These are phyloP conservation scores for Isoetes taiwanensis DNA, from an alignment of 75 land plant species.

Conservation along the genomic window DNA sequence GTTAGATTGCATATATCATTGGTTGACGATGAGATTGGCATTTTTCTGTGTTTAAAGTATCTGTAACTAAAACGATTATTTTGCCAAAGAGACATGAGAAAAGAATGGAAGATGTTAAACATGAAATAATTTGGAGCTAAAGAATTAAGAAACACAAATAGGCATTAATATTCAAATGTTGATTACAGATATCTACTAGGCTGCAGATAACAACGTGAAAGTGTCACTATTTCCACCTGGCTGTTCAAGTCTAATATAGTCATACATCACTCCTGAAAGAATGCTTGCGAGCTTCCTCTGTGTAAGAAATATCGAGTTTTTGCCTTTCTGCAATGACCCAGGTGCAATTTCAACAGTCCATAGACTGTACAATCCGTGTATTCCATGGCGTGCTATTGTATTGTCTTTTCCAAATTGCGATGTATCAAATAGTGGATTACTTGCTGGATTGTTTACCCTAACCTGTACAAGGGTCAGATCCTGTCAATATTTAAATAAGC, in stretches of 20 bases:
- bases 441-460: slow-evolving; percentile 32
- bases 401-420: slow-evolving; percentile 48
- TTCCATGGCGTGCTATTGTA: slow-evolving; percentile 71
- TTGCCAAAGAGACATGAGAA: too few species aligned
- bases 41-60: too few species aligned
- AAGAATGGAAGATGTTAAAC: too few species aligned
- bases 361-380: slow-evolving; percentile 51
- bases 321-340: slow-evolving; percentile 23
- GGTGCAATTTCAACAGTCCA: slow-evolving; percentile 23
- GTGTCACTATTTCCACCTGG: too few species aligned
- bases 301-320: slow-evolving; percentile 46
- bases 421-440: slow-evolving; percentile 32
- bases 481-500: slow-evolving; percentile 1
- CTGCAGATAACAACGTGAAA: too few species aligned
- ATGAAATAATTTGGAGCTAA: too few species aligned
- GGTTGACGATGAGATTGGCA: too few species aligned
- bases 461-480: slow-evolving; percentile 20
- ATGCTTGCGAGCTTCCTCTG: slow-evolving; percentile 36
- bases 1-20: too few species aligned
- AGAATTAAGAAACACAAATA: too few species aligned
- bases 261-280: slow-evolving; percentile 60
- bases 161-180: too few species aligned
- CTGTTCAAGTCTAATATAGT: slow-evolving; percentile 53
- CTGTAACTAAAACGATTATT: too few species aligned
- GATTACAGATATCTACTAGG: too few species aligned